phyloP scores from a whole-genome alignment of 129 eudicot genomes.

The Artemisia tridentata region DNA sequence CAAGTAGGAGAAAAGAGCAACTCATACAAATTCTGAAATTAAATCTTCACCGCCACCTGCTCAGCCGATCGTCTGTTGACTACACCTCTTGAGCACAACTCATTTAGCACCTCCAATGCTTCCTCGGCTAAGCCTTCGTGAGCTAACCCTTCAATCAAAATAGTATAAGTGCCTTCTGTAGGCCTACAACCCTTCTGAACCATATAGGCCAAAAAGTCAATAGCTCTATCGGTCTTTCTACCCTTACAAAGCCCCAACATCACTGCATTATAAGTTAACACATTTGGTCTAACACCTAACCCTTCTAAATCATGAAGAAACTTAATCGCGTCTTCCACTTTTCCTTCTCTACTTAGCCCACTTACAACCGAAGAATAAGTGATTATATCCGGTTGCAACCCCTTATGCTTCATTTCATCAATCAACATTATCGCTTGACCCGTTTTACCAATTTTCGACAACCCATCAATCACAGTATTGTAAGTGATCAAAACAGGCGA shows the following conservation, averaged over 20 bases:
- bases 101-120: constrained; percentile 66
- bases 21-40: constrained; percentile 10
- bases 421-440: constrained; percentile 52
- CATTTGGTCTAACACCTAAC: constrained; percentile 60
- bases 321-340: constrained; percentile 67
- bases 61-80: constrained; percentile 68
- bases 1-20: not conserved
- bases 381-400: constrained; percentile 64
- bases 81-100: constrained; percentile 65
- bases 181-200: constrained; percentile 78
- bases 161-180: constrained; percentile 66
- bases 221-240: constrained; percentile 67
- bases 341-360: constrained; percentile 78
- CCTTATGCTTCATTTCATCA: constrained; percentile 72
- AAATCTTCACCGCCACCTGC: constrained; percentile 53
- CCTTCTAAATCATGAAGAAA: constrained; percentile 62
- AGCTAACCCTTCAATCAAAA: constrained; percentile 77
- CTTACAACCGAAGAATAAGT: constrained; percentile 69
- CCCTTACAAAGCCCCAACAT: constrained; percentile 87
- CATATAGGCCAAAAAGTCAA: constrained; percentile 72
- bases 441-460: constrained; percentile 69
- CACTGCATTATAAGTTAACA: constrained; percentile 59
- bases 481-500: constrained; percentile 83
- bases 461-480: constrained; percentile 80
- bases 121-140: constrained; percentile 63